Percentiles rank a stretch among this genome's conserved stretches.
These are phyloP conservation scores for Luvunga scandens DNA, from an alignment of 345 rosid species.

Conservation along the genomic window DNA sequence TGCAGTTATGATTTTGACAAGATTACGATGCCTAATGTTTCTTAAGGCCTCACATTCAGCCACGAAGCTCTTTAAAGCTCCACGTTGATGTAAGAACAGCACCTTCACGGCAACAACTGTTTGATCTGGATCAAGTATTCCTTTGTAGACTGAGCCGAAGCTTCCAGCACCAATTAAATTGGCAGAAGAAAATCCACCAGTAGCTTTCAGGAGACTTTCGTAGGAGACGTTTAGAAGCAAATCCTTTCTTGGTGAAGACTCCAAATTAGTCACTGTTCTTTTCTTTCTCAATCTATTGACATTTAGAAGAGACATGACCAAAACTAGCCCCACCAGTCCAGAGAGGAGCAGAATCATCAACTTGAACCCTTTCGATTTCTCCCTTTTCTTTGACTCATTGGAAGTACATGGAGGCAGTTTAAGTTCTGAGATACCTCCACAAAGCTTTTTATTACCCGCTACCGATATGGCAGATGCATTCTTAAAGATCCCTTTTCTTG, in stretches of 20 bases:
- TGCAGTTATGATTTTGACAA: constrained; percentile 8
- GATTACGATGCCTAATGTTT: constrained; percentile 16
- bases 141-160: constrained; percentile 31
- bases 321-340: background rate
- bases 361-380: background rate
- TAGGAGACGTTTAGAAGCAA: constrained; percentile 25
- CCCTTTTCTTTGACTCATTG: background rate
- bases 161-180: constrained; percentile 32
- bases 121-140: constrained; percentile 8
- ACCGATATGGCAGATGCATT: constrained; percentile 9
- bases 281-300: background rate
- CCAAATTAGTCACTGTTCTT: background rate
- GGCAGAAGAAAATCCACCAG: constrained; percentile 30
- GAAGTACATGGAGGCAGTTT: constrained; percentile 11
- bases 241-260: background rate
- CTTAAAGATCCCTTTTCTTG: background rate
- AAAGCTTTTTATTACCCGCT: constrained; percentile 17
- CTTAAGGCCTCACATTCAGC: constrained; percentile 14
- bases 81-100: constrained; percentile 1
- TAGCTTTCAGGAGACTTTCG: constrained; percentile 22
- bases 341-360: background rate
- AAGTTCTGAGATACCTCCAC: constrained; percentile 17
- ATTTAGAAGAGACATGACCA: background rate
- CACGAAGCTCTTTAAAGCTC: constrained; percentile 7
- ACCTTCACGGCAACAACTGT: constrained; percentile 20